Percentiles rank a stretch among this genome's conserved stretches.
These are phyloP conservation scores for Hericium coralloides DNA, from an alignment of 768 basidiomycete species.

Conservation along the genomic window DNA sequence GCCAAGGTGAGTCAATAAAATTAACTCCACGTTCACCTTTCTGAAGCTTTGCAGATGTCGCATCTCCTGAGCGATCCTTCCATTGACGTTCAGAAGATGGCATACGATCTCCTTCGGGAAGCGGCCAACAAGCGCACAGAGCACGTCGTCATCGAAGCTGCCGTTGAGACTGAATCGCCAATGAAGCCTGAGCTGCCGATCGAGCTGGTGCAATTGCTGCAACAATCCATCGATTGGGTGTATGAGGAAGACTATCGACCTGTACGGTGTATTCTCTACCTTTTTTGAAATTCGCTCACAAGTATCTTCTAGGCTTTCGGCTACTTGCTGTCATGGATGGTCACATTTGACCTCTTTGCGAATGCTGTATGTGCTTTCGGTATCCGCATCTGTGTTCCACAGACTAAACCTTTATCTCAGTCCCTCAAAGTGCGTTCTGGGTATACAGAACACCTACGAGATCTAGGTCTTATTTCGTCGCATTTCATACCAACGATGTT, in stretches of 20 bases:
- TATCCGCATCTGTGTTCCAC: too few species aligned
- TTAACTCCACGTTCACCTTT: neutral
- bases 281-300: neutral
- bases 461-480: constrained; percentile 49
- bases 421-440: constrained; percentile 79
- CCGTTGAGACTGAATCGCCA: constrained; percentile 58
- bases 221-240: constrained; percentile 32
- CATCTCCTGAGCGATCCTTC: constrained; percentile 63
- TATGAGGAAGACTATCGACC: constrained; percentile 26
- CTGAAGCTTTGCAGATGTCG: constrained; percentile 48
- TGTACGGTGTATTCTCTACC: neutral
- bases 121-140: constrained; percentile 74
- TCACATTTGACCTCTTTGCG: constrained; percentile 75
- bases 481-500: constrained; percentile 70
- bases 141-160: constrained; percentile 78
- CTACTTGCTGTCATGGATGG: constrained; percentile 81
- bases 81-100: constrained; percentile 63
- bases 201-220: constrained; percentile 60
- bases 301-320: constrained; percentile 42
- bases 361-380: constrained; percentile 55
- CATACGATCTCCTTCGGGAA: constrained; percentile 60
- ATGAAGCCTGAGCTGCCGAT: constrained; percentile 49
- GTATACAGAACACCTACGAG: constrained; percentile 82
- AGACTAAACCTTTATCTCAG: constrained; percentile 29
- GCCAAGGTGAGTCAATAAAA: constrained; percentile 36